phyloP scores from a whole-genome alignment of 2,329 filamentous ascomycete genomes.

The Fusarium brachygibbosum region DNA sequence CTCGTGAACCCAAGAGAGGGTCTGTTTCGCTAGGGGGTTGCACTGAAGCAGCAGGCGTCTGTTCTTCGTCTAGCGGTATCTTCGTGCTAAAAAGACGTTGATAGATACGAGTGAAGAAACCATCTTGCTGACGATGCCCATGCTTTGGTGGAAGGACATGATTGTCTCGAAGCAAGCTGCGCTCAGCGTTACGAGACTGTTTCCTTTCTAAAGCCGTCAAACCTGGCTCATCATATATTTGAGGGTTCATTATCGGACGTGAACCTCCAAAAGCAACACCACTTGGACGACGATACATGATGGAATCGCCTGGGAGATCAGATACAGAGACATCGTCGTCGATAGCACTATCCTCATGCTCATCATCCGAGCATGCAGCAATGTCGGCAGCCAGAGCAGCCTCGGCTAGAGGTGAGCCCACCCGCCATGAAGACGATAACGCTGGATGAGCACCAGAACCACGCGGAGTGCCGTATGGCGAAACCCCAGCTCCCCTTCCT shows the following conservation, averaged over 20 bases:
- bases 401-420: constrained; percentile 75
- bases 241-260: constrained; percentile 76
- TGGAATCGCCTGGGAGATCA: constrained; percentile 59
- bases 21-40: constrained; percentile 59
- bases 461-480: constrained; percentile 43
- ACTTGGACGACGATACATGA: constrained; percentile 80
- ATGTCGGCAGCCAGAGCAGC: constrained; percentile 75
- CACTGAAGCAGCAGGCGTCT: constrained; percentile 53
- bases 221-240: constrained; percentile 60
- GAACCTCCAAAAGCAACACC: constrained; percentile 80
- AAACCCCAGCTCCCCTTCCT: constrained; percentile 39
- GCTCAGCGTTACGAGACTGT: constrained; percentile 69
- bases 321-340: constrained; percentile 52
- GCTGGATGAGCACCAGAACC: constrained; percentile 39
- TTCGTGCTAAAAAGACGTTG: constrained; percentile 69
- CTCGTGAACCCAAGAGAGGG: constrained; percentile 57
- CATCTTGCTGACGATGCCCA: constrained; percentile 50
- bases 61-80: constrained; percentile 54
- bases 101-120: constrained; percentile 60
- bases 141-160: constrained; percentile 75
- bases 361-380: constrained; percentile 72
- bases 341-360: constrained; percentile 55
- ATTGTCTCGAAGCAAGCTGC: constrained; percentile 74
- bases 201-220: constrained; percentile 69
- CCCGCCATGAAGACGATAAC: constrained; percentile 65